Evolutionary conservation across 2,329 filamentous ascomycete species (phyloP).

Genomic region (Didymella pomorum): DNA sequence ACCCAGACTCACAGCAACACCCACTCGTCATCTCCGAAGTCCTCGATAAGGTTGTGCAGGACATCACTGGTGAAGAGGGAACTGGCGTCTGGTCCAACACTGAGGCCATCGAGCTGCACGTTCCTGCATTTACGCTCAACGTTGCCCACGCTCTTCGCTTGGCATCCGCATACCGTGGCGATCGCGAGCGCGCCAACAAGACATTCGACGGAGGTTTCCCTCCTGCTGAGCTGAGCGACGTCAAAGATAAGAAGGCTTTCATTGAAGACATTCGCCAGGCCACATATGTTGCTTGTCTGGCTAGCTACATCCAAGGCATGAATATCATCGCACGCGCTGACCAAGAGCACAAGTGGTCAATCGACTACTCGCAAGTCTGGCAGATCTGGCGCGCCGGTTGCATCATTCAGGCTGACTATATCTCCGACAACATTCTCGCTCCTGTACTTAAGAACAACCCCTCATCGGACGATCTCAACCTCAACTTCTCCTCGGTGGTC

Average conservation of each 20-base stretch:
- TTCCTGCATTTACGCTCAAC: slow-evolving; percentile 70
- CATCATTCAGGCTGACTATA: slow-evolving; percentile 73
- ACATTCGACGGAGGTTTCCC: slow-evolving; percentile 55
- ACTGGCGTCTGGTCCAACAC: slow-evolving; percentile 72
- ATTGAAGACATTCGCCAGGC: slow-evolving; percentile 67
- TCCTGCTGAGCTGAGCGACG: slow-evolving; percentile 43
- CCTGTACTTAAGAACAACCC: slow-evolving; percentile 51
- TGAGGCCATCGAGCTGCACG: slow-evolving; percentile 68
- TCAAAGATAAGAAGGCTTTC: slow-evolving; percentile 54
- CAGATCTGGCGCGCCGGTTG: slow-evolving; percentile 74
- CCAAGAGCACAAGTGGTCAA: slow-evolving; percentile 65
- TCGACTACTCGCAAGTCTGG: slow-evolving; percentile 61
- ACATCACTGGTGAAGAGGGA: slow-evolving; percentile 70
- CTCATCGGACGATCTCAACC: slow-evolving; percentile 56
- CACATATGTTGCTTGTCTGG: slow-evolving; percentile 68
- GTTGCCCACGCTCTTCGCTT: slow-evolving; percentile 69
- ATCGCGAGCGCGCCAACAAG: slow-evolving; percentile 62
- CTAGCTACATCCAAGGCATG: slow-evolving; percentile 71
- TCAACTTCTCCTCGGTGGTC: slow-evolving; percentile 54
- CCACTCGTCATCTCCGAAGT: slow-evolving; percentile 67
- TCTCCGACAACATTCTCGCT: slow-evolving; percentile 65
- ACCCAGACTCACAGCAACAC: slow-evolving; percentile 33
- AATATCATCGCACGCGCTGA: slow-evolving; percentile 69
- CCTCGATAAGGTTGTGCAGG: slow-evolving; percentile 75
- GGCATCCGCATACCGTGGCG: slow-evolving; percentile 67